Evolutionary conservation across 805 yeast genomes (phyloP), one percentile per base, ranked within the genome.

Genomic region (Debaryomyces maramus): DNA sequence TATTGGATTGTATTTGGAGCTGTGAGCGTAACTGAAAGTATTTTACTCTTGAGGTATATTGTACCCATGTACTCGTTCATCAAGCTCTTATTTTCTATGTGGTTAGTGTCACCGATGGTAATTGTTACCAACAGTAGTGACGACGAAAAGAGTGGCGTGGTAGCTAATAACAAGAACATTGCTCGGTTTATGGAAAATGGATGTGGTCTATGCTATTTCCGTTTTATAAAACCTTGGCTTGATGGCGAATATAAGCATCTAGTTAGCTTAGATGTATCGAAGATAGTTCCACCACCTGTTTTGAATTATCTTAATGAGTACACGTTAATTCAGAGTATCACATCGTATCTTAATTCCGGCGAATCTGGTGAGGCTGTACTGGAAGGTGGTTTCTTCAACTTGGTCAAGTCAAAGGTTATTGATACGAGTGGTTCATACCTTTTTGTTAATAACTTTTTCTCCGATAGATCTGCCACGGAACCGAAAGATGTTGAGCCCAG

Each of bases 1-100:
- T 67, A 85, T 60, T 88, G 96, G 95, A 67, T 83, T 9, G 80
- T 84, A 1, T 60, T 73, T 38, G 73, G 82, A 6, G 56, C 71
- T 31, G 49, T 67, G 6, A 59, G 63, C 1, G 48, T 63, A 9
- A 76, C 73, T 41, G 65, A 73, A 32, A 55, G 65, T 22, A 47
- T 77, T 14, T 60, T 73, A 7, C 65, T 77, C 15, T 37, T 85
- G n/a, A 52, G 71, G 29, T 53, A 61, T 22, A 46, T 73, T 27
- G 44, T 83, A 13, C 91, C 93, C 2, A 73, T 85, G 34, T 78
- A 73, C 50, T 57, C 75, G 3, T 51, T 83, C 1, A 31, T 72
- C 24, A 70, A 73, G 40, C 53, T 82, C 3, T 70, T 68, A 19
- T 53, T 78, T 30, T 71, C 78, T 22, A 52, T 75, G 9, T 85